phyloP scores from a whole-genome alignment of 345 rosid genomes.

The Melastoma malabathricum region DNA sequence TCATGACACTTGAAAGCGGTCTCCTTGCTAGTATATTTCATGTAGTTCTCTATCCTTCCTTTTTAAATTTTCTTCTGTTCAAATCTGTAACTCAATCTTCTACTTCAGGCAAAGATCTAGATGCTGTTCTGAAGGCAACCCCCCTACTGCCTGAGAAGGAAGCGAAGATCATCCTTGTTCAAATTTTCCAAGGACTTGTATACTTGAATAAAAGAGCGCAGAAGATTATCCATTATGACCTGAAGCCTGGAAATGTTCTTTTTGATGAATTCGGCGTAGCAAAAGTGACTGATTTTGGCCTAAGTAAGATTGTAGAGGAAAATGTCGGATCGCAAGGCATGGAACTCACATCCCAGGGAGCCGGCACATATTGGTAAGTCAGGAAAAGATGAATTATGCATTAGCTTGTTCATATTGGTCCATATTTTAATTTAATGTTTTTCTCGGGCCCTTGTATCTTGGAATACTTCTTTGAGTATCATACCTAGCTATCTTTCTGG shows the following conservation, averaged over 20 bases:
- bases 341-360: slow-evolving; percentile 99
- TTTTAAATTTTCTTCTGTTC: slow-evolving; percentile 5
- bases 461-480: not conserved
- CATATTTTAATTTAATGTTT: not conserved
- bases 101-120: slow-evolving; percentile 87
- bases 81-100: not conserved
- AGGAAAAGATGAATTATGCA: not conserved
- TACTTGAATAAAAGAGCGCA: slow-evolving; percentile 77
- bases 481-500: slow-evolving; percentile 3
- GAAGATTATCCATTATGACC: slow-evolving; percentile 94
- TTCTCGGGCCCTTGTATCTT: not conserved
- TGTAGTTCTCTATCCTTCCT: slow-evolving; percentile 1
- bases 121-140: slow-evolving; percentile 95
- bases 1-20: slow-evolving; percentile 1
- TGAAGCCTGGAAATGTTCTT: slow-evolving; percentile 97
- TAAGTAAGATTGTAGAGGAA: slow-evolving; percentile 95
- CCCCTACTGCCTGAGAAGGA: slow-evolving; percentile 88
- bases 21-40: too few relatives aligned
- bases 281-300: slow-evolving; percentile 98
- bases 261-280: slow-evolving; percentile 95
- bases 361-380: slow-evolving; percentile 96
- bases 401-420: not conserved
- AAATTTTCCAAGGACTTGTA: slow-evolving; percentile 92
- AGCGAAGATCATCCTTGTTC: slow-evolving; percentile 83
- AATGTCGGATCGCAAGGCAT: slow-evolving; percentile 93